These are phyloP conservation scores for Neonectria coccinea DNA, from an alignment of 2,329 filamentous ascomycete genomes.

Conservation along the genomic window DNA sequence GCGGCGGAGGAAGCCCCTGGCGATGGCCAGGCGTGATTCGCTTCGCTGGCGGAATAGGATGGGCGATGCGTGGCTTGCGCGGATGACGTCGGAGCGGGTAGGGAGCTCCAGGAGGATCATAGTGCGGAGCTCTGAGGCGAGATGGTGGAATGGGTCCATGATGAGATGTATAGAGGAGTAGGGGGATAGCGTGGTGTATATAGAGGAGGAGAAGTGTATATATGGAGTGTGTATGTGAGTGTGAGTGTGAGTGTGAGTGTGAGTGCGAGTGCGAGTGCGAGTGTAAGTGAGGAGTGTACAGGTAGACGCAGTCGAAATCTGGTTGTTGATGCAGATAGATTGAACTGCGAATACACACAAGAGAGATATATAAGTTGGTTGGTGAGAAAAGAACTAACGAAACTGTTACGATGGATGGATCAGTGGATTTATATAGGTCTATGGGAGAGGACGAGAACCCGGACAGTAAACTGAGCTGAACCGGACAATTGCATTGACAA, in stretches of 20 bases:
- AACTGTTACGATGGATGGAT: background rate
- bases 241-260: background rate
- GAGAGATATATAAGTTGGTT: background rate
- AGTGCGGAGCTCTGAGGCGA: constrained; percentile 5
- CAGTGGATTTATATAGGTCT: background rate
- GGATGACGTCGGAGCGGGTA: background rate
- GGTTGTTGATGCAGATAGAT: background rate
- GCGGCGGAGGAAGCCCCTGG: background rate
- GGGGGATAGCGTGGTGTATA: background rate
- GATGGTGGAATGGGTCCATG: constrained; percentile 1
- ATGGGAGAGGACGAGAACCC: background rate
- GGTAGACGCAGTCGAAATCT: background rate
- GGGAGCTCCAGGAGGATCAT: constrained; percentile 3
- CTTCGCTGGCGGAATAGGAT: background rate
- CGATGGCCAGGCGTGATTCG: background rate
- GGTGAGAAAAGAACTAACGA: background rate
- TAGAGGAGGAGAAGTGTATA: background rate
- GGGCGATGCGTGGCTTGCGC: constrained; percentile 1
- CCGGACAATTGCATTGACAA: background rate
- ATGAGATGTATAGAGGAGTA: background rate
- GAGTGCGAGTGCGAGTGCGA: no score
- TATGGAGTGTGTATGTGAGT: background rate
- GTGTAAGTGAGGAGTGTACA: background rate
- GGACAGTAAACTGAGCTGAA: background rate
- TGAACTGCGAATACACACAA: background rate